Base-by-base conservation (phyloP, 2,329 filamentous ascomycete species). In the Davidsoniella eucalypti region DNA sequence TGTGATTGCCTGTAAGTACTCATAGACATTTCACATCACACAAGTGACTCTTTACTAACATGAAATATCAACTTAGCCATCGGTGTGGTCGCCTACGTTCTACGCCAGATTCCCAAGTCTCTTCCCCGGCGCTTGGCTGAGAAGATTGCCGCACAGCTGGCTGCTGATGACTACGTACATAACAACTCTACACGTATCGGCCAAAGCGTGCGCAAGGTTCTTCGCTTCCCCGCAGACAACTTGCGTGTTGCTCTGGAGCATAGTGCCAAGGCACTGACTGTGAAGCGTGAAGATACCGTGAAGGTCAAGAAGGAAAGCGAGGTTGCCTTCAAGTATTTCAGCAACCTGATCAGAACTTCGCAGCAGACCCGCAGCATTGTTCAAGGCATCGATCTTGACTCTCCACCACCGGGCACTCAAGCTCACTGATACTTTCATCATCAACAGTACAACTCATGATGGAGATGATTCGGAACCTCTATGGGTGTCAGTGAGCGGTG, bases 161-260 rank as follows among this genome's bases (percentile, higher is more conserved):
- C 76, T 6, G 75, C 83, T 16, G 79, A 94, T 60, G 92, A 98
- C 67, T 98, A 96, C 61, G 85, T 92, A 1, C 92, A 98, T 64
- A 68, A 77, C 56, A 98, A 98, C 67, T 79, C 87, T 42, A 71
- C 75, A 16, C 84, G 92, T 49, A 93, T 98, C 59, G 82, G 85
- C 18, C 74, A 78, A 23, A 84, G 93, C 50, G 87, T 94, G 40
- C 85, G 90, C 57, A 86, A 87, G 61, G 87, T 94, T 7, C 76
- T 98, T 38, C 85, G 86, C 53, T 80, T 84, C 58, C 92, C 92
- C 1, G 85, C 88, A 1, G 84, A 90, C 60, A 87, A 87, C 58
- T 76, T 98, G 6, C 82, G 87, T 49, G 80, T 87, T 41, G 81
- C 83, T 48, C 75, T 98, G 26, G 83, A 93, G 58, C 80, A 84